A percentile compares a stretch with the other conserved stretches of the same genome.
Conservation (phyloP, 805 yeast species). For the Dipodascopsis uninucleata region DNA sequence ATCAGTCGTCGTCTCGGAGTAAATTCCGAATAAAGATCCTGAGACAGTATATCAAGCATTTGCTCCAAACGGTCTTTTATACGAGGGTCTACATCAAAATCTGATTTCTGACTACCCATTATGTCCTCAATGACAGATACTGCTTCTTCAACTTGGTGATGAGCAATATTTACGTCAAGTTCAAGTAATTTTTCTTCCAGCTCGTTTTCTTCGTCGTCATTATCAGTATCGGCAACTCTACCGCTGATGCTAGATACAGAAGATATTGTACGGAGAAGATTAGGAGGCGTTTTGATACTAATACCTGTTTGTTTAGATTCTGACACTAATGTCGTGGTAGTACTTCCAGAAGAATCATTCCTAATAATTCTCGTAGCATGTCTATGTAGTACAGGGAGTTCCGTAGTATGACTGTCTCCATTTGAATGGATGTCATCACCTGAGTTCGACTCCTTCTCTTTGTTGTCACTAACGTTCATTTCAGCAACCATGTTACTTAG, state of each 20-base stretch:
- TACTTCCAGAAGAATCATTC: neutral
- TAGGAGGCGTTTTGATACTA: constrained; percentile 1
- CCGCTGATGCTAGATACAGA: no score
- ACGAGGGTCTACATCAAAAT: constrained; percentile 25
- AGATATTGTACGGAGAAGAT: no score
- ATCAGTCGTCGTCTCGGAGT: constrained; percentile 34
- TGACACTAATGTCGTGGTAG: neutral
- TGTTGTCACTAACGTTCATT: constrained; percentile 9
- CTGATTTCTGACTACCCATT: neutral
- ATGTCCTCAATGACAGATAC: constrained; percentile 31
- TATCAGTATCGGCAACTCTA: constrained; percentile 13
- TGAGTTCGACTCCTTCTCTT: no score
- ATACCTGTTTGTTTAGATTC: neutral
- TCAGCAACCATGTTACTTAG: constrained; percentile 14
- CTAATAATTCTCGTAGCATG: no score
- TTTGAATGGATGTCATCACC: neutral
- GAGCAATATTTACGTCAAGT: constrained; percentile 60
- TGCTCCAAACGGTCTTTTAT: constrained; percentile 31
- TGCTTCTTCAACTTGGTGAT: constrained; percentile 48
- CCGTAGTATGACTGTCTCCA: neutral
- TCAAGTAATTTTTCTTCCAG: constrained; percentile 60
- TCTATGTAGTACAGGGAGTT: no score
- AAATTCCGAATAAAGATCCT: constrained; percentile 35
- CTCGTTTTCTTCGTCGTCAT: constrained; percentile 28
- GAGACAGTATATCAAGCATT: constrained; percentile 37